Percentiles rank a stretch among this genome's conserved stretches.
These are phyloP conservation scores for Ogataea kodamae DNA, from an alignment of 805 yeast species.

Conservation along the genomic window DNA sequence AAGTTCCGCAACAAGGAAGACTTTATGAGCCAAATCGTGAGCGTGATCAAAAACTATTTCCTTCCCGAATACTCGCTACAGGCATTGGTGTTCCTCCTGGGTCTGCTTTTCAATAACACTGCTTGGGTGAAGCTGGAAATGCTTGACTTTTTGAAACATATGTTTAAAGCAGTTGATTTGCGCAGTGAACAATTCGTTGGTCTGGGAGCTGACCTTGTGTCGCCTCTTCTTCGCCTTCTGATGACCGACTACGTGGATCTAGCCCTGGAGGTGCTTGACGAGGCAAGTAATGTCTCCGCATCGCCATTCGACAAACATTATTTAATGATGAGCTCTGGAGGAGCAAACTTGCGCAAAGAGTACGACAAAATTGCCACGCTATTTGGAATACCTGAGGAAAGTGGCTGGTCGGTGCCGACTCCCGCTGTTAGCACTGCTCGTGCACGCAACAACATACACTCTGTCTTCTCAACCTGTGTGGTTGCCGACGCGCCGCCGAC, in stretches of 20 bases:
- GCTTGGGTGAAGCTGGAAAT: constrained; percentile 81
- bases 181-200: constrained; percentile 77
- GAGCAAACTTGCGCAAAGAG: constrained; percentile 69
- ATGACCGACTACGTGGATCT: constrained; percentile 84
- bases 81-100: constrained; percentile 69
- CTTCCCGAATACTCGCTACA: constrained; percentile 76
- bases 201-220: constrained; percentile 90
- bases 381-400: constrained; percentile 91
- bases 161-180: constrained; percentile 76
- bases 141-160: constrained; percentile 65
- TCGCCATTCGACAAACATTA: constrained; percentile 89
- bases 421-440: constrained; percentile 87
- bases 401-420: constrained; percentile 97
- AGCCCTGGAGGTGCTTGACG: constrained; percentile 87
- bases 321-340: constrained; percentile 86
- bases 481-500: constrained; percentile 37
- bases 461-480: constrained; percentile 86
- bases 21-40: constrained; percentile 75
- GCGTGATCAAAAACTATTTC: constrained; percentile 61
- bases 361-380: constrained; percentile 83
- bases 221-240: constrained; percentile 77
- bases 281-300: constrained; percentile 80
- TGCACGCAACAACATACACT: constrained; percentile 89
- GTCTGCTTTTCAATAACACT: constrained; percentile 71
- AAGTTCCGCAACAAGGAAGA: constrained; percentile 89